Base-by-base conservation (phyloP, 1,284 basidiomycete species). In the Rhodotorula mucilaginosa region DNA sequence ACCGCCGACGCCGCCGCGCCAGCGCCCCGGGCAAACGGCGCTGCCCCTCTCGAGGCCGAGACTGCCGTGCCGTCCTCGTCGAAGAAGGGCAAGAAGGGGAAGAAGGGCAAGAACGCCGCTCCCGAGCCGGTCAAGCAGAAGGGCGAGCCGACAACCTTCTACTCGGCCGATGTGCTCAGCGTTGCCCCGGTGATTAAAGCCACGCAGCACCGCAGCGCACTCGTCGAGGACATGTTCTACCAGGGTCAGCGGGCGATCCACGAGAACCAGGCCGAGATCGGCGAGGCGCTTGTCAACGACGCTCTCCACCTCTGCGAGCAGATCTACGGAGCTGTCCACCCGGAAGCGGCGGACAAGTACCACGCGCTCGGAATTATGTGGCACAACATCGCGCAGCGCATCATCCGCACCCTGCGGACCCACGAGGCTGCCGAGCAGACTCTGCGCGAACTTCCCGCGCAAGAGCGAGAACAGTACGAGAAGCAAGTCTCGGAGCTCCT, bases 261-360 rank as follows among this genome's bases (percentile, higher is more conserved):
- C 76, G 83, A 83, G 31, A 85, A 84, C 47, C 82, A 84, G 64
- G 78, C 84, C 68, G 82, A 82, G 48, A 75, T 82, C 39, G 86
- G 85, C 34, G 80, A 85, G 58, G 85, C 85, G 72, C 81, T 86
- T 74, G 81, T 85, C 79, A 81, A 84, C 59, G 85, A 87, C 72
- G 84, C 83, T 56, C 81, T 87, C 69, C 82, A 83, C 76, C 81
- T 85, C 70, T 85, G 84, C 81, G 86, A 87, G 81, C 83, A 84
- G 74, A 83, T 86, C 61, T 86, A 85, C 78, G 85, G 85, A 5
- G 80, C 85, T 29, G 82, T 86, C 31, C 86, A 87, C 79, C 84
- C 85, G 46, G 85, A 86, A 76, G 83, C 85, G 61, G 84, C 84
- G 0, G 79, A 81, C 18, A 83, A 83, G 68, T 86, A 85, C 79